Evolutionary conservation across 306 rosid genomes (phyloP).

Genomic region (Styphnolobium japonicum): DNA sequence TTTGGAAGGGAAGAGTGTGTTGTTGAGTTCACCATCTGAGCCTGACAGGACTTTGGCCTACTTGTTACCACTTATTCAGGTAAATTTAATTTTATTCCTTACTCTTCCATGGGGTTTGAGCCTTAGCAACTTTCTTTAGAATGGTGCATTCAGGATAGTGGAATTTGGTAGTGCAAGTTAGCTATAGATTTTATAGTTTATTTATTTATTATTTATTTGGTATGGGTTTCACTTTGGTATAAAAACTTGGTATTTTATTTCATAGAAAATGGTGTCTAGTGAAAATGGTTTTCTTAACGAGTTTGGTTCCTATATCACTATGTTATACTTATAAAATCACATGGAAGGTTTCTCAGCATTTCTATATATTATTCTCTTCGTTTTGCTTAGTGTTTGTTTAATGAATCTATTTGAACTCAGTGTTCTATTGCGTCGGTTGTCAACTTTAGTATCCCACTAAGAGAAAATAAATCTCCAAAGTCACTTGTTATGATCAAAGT

Average conservation of each 20-base stretch:
- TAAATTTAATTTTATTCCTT: background rate
- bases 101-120: background rate
- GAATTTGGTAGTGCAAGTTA: background rate
- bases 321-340: background rate
- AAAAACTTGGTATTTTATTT: background rate
- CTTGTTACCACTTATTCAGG: constrained; percentile 93
- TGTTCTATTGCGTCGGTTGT: background rate
- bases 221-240: background rate
- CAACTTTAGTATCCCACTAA: background rate
- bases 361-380: too few species aligned
- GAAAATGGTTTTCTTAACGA: background rate
- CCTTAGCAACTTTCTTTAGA: background rate
- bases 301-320: background rate
- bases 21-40: constrained; percentile 73
- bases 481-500: background rate
- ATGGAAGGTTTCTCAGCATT: background rate
- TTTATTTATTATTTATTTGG: background rate
- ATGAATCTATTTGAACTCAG: background rate
- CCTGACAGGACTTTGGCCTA: constrained; percentile 76
- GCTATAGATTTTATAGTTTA: background rate
- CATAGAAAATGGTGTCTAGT: background rate
- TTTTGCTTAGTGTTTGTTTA: background rate
- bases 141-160: background rate
- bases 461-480: background rate
- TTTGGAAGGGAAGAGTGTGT: constrained; percentile 68